Evolutionary conservation across 148 eudicot genomes (phyloP).

Genomic region (Arbutus unedo): DNA sequence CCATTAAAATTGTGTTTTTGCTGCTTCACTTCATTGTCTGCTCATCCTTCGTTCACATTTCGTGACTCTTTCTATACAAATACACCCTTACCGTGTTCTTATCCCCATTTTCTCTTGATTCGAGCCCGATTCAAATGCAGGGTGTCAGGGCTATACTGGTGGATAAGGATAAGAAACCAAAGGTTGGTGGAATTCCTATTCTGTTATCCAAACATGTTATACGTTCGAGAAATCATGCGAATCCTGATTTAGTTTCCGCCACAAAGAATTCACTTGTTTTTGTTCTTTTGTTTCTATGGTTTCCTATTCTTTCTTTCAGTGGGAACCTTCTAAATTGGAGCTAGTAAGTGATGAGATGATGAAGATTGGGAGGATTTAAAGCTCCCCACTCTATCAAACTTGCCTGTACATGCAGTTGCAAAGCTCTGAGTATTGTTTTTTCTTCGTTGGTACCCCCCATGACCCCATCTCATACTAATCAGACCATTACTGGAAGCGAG

Average conservation of each 20-base stretch:
- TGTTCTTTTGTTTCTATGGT: neutral
- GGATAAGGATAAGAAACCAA: constrained; percentile 87
- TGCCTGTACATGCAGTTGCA: constrained; percentile 68
- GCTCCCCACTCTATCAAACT: constrained; percentile 59
- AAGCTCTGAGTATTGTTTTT: constrained; percentile 49
- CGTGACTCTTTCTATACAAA: neutral
- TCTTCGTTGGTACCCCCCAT: no score
- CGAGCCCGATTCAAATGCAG: constrained; percentile 37
- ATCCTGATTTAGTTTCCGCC: neutral
- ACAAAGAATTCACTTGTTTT: neutral
- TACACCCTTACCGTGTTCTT: neutral
- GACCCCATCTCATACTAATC: no score
- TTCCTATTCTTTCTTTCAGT: constrained; percentile 40
- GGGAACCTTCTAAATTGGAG: constrained; percentile 78
- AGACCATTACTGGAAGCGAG: no score
- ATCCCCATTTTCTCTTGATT: neutral
- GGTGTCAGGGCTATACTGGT: constrained; percentile 85
- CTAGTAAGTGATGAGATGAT: constrained; percentile 53
- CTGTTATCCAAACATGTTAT: neutral
- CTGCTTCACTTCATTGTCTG: neutral
- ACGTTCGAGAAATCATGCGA: neutral
- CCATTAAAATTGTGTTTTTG: neutral
- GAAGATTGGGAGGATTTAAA: constrained; percentile 67
- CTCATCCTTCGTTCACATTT: neutral
- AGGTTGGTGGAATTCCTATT: constrained; percentile 38